Conservation (phyloP, 2,329 filamentous ascomycete species). For the Sporothrix inflata region DNA sequence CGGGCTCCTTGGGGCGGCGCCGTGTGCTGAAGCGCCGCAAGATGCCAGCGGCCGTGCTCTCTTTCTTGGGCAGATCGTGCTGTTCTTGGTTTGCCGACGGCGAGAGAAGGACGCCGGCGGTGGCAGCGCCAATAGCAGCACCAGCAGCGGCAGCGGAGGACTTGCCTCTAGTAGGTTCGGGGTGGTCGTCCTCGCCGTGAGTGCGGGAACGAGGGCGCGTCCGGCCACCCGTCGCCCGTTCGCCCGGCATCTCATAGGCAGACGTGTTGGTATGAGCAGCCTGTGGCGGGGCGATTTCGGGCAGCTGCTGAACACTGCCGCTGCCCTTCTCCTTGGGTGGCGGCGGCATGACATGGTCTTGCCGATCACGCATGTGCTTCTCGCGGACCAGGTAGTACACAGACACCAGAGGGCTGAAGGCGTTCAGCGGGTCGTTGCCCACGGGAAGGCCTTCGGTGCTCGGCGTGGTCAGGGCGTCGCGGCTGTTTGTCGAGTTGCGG, state of each 20-base stretch:
- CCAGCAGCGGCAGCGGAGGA: constrained; percentile 50
- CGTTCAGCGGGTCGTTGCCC: constrained; percentile 86
- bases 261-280: constrained; percentile 86
- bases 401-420: constrained; percentile 87
- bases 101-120: constrained; percentile 41
- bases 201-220: constrained; percentile 85
- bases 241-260: constrained; percentile 85
- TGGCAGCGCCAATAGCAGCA: constrained; percentile 13
- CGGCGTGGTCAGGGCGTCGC: constrained; percentile 81
- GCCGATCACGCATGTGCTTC: constrained; percentile 80
- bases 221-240: constrained; percentile 81
- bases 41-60: constrained; percentile 82
- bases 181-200: constrained; percentile 89
- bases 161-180: constrained; percentile 65
- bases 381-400: constrained; percentile 96
- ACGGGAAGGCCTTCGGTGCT: constrained; percentile 83
- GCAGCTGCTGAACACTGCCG: constrained; percentile 53
- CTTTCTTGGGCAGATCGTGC: constrained; percentile 73
- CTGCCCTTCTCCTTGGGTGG: constrained; percentile 49
- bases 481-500: constrained; percentile 83
- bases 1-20: constrained; percentile 66
- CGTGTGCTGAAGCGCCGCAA: constrained; percentile 90
- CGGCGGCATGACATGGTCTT: constrained; percentile 47
- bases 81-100: constrained; percentile 57
- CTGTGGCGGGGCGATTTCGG: constrained; percentile 78